These are phyloP conservation scores for Fusarium robinianum DNA, from an alignment of 2,329 filamentous ascomycete genomes.

Conservation along the genomic window DNA sequence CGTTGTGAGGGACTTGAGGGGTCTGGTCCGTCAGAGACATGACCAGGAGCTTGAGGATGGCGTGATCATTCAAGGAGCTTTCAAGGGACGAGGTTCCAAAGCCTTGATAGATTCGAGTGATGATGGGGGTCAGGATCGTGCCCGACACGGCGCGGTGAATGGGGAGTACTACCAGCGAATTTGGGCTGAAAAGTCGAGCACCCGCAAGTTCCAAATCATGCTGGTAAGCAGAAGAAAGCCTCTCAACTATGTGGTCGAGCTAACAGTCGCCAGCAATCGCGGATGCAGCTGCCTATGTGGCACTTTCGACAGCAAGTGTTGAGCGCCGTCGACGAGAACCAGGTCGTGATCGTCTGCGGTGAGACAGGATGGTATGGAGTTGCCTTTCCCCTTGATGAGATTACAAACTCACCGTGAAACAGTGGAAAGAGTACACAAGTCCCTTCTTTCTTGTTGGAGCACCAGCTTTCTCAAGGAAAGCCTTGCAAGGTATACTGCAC, in stretches of 20 bases:
- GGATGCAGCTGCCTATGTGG: slow-evolving; percentile 89
- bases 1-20: slow-evolving; percentile 68
- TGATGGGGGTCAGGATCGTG: slow-evolving; percentile 51
- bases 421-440: slow-evolving; percentile 96
- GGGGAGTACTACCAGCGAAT: slow-evolving; percentile 60
- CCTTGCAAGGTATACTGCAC: slow-evolving; percentile 94
- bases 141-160: slow-evolving; percentile 44
- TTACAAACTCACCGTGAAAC: slow-evolving; percentile 29
- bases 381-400: not conserved
- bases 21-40: slow-evolving; percentile 68
- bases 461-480: slow-evolving; percentile 79
- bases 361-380: slow-evolving; percentile 79
- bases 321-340: slow-evolving; percentile 74
- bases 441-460: slow-evolving; percentile 90
- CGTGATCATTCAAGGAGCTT: slow-evolving; percentile 76
- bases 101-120: slow-evolving; percentile 54
- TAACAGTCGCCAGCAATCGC: slow-evolving; percentile 52
- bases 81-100: slow-evolving; percentile 63
- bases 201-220: slow-evolving; percentile 76
- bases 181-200: slow-evolving; percentile 62
- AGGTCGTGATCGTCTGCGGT: slow-evolving; percentile 91
- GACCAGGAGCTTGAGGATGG: slow-evolving; percentile 74
- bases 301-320: slow-evolving; percentile 79
- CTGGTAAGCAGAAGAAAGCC: slow-evolving; percentile 54
- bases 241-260: not conserved